Evolutionary conservation across 805 yeast species (phyloP).

Genomic region (Hemisphaericaspora nanyangensis): DNA sequence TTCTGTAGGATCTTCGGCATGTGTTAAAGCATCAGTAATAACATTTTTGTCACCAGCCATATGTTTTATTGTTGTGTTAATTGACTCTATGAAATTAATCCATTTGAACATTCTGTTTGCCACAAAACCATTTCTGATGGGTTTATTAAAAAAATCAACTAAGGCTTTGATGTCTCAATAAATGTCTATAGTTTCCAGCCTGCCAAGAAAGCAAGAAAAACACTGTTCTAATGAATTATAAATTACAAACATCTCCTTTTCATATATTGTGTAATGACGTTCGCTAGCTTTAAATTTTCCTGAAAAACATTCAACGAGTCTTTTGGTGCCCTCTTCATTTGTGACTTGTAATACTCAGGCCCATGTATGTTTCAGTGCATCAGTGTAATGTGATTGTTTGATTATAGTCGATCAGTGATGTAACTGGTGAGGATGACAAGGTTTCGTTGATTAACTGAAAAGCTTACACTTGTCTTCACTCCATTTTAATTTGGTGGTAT

Average conservation of each 20-base stretch:
- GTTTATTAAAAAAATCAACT: not conserved
- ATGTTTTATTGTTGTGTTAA: not conserved
- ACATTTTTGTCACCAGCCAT: not conserved
- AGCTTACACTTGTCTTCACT: too few species aligned
- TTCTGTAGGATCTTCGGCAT: not conserved
- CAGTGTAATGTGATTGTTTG: not conserved
- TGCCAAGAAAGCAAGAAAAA: not conserved
- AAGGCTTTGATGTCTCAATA: not conserved
- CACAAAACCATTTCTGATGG: not conserved
- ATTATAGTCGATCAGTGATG: not conserved
- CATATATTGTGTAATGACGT: not conserved
- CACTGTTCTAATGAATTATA: not conserved
- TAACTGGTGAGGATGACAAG: not conserved
- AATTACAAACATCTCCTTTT: not conserved
- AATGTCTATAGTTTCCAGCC: not conserved
- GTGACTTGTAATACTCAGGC: not conserved
- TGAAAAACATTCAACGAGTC: not conserved
- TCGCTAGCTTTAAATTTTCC: not conserved
- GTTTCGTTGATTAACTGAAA: too few species aligned
- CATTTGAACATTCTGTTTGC: not conserved
- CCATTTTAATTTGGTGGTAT: too few species aligned
- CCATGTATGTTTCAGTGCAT: not conserved
- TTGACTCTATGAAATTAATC: not conserved
- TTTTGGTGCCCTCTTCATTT: not conserved
- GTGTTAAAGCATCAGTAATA: not conserved